Evolutionary conservation across 2,329 filamentous ascomycete species (phyloP).

Genomic region (Neoascochyta sp.): DNA sequence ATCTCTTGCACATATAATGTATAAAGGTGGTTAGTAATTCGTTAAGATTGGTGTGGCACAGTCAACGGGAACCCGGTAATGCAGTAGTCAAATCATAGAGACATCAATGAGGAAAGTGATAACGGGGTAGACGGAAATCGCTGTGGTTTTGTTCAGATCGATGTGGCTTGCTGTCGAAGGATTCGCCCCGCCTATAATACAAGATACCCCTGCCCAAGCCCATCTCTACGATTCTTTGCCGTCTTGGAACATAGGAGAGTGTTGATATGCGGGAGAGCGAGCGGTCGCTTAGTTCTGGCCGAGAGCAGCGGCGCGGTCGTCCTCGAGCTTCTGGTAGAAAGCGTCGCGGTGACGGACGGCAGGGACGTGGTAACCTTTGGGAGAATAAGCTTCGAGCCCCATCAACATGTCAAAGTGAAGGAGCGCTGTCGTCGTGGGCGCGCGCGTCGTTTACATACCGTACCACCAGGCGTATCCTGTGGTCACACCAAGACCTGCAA

Average conservation of each 20-base stretch:
- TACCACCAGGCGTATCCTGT: slow-evolving; percentile 67
- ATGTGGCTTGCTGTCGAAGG: slow-evolving; percentile 20
- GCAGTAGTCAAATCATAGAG: too few relatives aligned
- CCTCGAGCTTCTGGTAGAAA: slow-evolving; percentile 62
- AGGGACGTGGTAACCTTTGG: slow-evolving; percentile 61
- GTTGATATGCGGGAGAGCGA: slow-evolving; percentile 11
- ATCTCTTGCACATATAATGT: too few relatives aligned
- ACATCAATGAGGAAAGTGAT: too few relatives aligned
- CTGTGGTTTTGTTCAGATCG: slow-evolving; percentile 17
- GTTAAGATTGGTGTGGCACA: too few relatives aligned
- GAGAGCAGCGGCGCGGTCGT: slow-evolving; percentile 53
- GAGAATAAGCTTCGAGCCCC: slow-evolving; percentile 5
- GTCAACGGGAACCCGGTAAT: too few relatives aligned
- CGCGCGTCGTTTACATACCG: slow-evolving; percentile 44
- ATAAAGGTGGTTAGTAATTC: too few relatives aligned
- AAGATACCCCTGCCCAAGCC: slow-evolving; percentile 23
- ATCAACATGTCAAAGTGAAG: background rate
- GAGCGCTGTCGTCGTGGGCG: slow-evolving; percentile 2
- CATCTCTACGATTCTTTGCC: slow-evolving; percentile 21
- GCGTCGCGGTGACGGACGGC: slow-evolving; percentile 60
- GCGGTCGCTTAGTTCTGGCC: slow-evolving; percentile 34
- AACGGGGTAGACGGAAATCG: too few relatives aligned
- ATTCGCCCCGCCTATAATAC: slow-evolving; percentile 32
- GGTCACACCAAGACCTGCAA: slow-evolving; percentile 57
- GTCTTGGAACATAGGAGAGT: slow-evolving; percentile 28